Percentiles rank a stretch among this genome's conserved stretches.
Evolutionary conservation across 176 grass and related monocot species (phyloP).

Genomic region (Canna indica): DNA sequence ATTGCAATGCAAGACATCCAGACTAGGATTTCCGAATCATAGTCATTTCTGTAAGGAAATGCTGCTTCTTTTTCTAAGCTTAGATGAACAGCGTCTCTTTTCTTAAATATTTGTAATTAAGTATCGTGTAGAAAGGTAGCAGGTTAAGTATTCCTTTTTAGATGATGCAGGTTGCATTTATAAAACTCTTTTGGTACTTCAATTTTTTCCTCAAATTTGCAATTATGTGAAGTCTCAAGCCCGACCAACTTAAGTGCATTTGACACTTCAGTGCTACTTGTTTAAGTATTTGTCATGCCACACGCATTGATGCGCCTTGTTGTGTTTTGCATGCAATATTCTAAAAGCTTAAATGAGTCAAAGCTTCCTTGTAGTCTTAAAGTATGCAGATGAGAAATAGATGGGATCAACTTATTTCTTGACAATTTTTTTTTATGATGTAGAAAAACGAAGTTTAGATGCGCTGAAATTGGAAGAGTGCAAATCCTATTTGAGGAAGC

Average conservation of each 20-base stretch:
- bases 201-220: background rate
- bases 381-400: background rate
- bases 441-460: constrained; percentile 39
- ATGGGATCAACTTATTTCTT: constrained; percentile 6
- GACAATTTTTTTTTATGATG: constrained; percentile 4
- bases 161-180: background rate
- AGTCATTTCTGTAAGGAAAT: background rate
- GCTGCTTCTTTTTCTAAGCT: background rate
- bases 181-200: background rate
- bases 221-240: background rate
- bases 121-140: too few relatives aligned
- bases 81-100: background rate
- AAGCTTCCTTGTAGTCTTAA: background rate
- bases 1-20: background rate
- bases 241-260: background rate
- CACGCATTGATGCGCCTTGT: background rate
- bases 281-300: background rate
- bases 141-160: background rate
- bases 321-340: background rate
- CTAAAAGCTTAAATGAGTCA: background rate
- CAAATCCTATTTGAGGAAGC: constrained; percentile 56
- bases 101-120: too few relatives aligned
- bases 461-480: constrained; percentile 48
- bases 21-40: background rate
- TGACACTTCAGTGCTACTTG: background rate